Evolutionary conservation across 192 early-diverging fungal species (phyloP).

Genomic region (Pilaira anomala): DNA sequence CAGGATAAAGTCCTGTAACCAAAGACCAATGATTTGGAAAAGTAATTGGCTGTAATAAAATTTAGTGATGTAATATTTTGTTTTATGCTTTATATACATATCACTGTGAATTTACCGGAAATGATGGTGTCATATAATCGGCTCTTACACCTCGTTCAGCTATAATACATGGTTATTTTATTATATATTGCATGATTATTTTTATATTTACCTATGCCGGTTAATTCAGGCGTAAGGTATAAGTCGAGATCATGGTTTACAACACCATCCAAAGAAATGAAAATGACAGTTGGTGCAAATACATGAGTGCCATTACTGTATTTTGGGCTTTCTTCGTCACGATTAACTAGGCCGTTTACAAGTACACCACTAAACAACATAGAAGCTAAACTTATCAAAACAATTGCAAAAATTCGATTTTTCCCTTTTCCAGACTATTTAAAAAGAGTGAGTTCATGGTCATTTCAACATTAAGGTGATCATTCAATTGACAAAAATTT

Average conservation of each 20-base stretch:
- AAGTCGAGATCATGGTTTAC: slow-evolving; percentile 78
- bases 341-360: too few relatives aligned
- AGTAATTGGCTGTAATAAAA: slow-evolving; percentile 56
- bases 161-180: slow-evolving; percentile 13
- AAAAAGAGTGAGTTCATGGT: too few relatives aligned
- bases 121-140: slow-evolving; percentile 65
- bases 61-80: background rate
- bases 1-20: slow-evolving; percentile 88
- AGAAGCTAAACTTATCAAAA: background rate
- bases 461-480: too few relatives aligned
- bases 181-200: background rate
- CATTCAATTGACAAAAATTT: too few relatives aligned
- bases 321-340: slow-evolving; percentile 32
- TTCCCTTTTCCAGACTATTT: background rate
- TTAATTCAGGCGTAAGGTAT: slow-evolving; percentile 69
- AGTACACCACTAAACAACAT: background rate
- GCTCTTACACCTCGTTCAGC: slow-evolving; percentile 50
- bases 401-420: background rate
- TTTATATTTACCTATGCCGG: slow-evolving; percentile 58
- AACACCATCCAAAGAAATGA: slow-evolving; percentile 87
- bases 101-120: slow-evolving; percentile 46
- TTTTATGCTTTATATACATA: background rate
- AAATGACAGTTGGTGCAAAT: slow-evolving; percentile 65
- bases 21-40: slow-evolving; percentile 94
- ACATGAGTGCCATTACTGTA: slow-evolving; percentile 65